Evolutionary conservation across 306 rosid genomes (phyloP), one percentile per base, ranked within the genome.

Genomic region (Pyrus betulifolia): DNA sequence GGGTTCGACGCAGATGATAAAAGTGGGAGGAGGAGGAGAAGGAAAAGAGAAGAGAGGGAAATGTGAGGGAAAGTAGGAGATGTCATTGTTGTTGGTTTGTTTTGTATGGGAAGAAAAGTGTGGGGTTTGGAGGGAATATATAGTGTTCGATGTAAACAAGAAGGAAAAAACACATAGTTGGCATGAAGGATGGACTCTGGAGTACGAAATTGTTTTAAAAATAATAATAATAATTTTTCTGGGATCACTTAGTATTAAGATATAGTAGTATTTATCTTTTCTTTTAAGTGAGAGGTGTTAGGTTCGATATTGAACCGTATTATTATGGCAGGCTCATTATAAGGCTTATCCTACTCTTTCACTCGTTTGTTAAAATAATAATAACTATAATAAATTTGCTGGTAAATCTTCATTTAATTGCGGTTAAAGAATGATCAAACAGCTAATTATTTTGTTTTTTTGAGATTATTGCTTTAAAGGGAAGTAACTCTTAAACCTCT

Each of bases 81-180:
- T 71, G 87, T 88, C 97, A 93, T 89, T 76, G 79, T 78, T 86
- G 78, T 7, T 57, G 55, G 55, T 22, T 46, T 35, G 17, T 52
- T 76, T 71, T 7, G 35, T 51, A 12, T 28, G 74, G 13, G 58
- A 33, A 76, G 63, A 49, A n/a, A 45, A 28, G 60, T 17, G n/a
- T 28, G 52, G 46, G 45, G 52, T 76, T 44, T 82, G 74, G 73
- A 49, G 78, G 33, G 79, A 65, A 75, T 83, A 65, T 90, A 86
- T 87, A 86, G 80, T 81, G 78, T 68, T 82, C 6, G 27, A 40
- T 45, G 64, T 68, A 15, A 23, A 74, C 35, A 7, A 38, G 42
- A 38, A 38, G 42, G 2, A 7, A 38, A 7, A 35, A 38, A 38
- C 25, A 38, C 2, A 38, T 10, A 38, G 42, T 38, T 38, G 9